phyloP scores from a whole-genome alignment of 108 stramenopile genomes.

The Mediolabrus comicus region DNA sequence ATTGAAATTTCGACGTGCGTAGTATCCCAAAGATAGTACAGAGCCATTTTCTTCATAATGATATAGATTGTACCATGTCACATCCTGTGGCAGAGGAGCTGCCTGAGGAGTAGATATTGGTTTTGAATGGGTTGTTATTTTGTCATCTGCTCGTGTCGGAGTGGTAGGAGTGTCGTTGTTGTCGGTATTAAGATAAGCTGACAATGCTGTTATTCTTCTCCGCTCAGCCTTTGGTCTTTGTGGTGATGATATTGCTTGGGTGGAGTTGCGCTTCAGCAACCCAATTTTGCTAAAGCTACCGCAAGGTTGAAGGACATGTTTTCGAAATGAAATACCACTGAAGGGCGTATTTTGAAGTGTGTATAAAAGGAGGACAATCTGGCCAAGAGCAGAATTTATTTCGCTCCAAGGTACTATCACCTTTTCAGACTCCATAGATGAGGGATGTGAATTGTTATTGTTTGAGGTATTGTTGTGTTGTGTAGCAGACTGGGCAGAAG shows the following conservation, averaged over 20 bases:
- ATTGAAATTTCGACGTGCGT: constrained; percentile 79
- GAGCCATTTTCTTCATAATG: constrained; percentile 53
- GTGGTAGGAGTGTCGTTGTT: background rate
- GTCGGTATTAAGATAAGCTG: constrained; percentile 9
- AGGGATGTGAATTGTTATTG: background rate
- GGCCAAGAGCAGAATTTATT: constrained; percentile 84
- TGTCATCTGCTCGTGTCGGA: constrained; percentile 22
- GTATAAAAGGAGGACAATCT: constrained; percentile 64
- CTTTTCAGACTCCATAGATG: constrained; percentile 5
- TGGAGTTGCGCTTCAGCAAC: constrained; percentile 40
- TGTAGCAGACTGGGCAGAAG: background rate
- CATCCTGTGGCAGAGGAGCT: constrained; percentile 20
- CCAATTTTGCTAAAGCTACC: constrained; percentile 79
- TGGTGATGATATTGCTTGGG: background rate
- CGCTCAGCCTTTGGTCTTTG: constrained; percentile 16
- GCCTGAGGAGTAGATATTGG: constrained; percentile 1
- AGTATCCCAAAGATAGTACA: constrained; percentile 42
- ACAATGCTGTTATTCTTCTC: constrained; percentile 32
- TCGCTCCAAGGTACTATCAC: constrained; percentile 70
- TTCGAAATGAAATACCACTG: constrained; percentile 49
- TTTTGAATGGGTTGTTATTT: background rate
- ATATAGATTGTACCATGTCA: constrained; percentile 46
- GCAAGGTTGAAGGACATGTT: constrained; percentile 62
- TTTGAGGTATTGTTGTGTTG: background rate
- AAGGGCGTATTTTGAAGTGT: constrained; percentile 52